Conservation (phyloP, 75 land plant genomes). For the Cupressus sempervirens region DNA sequence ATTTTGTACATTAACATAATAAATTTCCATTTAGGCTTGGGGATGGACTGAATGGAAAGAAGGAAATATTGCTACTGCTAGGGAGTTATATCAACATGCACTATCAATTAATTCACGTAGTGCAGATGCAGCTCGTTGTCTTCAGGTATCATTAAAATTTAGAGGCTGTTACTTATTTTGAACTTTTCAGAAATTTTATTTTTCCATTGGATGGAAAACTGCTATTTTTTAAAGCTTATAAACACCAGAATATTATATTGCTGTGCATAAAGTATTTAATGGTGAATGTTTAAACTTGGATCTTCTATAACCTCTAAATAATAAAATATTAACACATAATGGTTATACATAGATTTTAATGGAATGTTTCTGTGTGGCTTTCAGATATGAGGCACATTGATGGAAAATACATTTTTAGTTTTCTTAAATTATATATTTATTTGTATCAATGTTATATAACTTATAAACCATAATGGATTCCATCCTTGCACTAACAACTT, state of each 20-base stretch:
- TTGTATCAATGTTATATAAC: background rate
- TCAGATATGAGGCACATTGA: background rate
- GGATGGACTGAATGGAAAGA: slow-evolving; percentile 99
- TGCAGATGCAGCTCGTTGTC: slow-evolving; percentile 84
- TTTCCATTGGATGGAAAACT: background rate
- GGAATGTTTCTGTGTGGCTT: background rate
- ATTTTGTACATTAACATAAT: background rate
- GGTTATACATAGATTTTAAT: background rate
- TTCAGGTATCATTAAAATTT: slow-evolving; percentile 55
- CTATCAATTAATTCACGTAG: slow-evolving; percentile 57
- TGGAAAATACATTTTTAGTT: background rate
- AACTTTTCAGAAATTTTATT: background rate
- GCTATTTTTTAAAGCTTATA: background rate
- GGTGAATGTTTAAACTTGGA: background rate
- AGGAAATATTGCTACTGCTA: slow-evolving; percentile 74
- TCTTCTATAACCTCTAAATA: background rate
- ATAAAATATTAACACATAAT: background rate
- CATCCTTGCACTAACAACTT: background rate
- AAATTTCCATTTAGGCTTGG: slow-evolving; percentile 67
- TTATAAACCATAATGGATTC: background rate
- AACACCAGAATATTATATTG: background rate
- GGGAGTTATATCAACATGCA: slow-evolving; percentile 73
- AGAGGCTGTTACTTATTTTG: background rate
- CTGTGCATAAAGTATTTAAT: background rate
- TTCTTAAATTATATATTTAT: background rate